phyloP scores from a whole-genome alignment of 257 asterid species.

The Solanum etuberosum region DNA sequence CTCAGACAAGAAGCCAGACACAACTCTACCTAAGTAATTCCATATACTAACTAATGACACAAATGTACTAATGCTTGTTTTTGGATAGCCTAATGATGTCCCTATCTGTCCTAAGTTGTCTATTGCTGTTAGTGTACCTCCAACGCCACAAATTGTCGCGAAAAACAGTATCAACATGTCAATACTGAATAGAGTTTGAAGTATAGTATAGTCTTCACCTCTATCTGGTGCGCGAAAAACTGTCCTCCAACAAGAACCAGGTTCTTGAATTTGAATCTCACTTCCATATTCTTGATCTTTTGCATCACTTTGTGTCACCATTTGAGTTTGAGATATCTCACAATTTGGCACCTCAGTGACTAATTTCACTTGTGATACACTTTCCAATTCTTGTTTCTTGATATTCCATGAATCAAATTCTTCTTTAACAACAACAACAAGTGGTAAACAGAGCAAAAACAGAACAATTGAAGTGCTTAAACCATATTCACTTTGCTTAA shows the following conservation, averaged over 20 bases:
- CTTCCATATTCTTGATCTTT: not conserved
- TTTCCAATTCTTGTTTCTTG: not conserved
- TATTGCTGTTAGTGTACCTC: slow-evolving; percentile 1
- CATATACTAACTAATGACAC: not conserved
- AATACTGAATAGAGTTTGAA: not conserved
- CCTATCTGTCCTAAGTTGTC: slow-evolving; percentile 3
- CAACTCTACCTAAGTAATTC: not conserved
- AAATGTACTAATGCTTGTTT: not conserved
- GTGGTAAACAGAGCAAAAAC: slow-evolving; percentile 18
- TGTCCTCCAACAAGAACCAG: not conserved
- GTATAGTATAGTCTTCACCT: slow-evolving; percentile 3
- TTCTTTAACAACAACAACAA: slow-evolving; percentile 19
- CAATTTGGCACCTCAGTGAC: not conserved
- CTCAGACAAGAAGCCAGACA: not conserved
- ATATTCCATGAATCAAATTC: slow-evolving; percentile 4
- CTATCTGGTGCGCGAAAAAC: not conserved
- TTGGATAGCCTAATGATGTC: not conserved
- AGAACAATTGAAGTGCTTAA: slow-evolving; percentile 15
- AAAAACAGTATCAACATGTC: not conserved
- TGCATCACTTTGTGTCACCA: not conserved
- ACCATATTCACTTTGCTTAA: slow-evolving; percentile 17
- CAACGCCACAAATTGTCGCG: slow-evolving; percentile 1
- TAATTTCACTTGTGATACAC: not conserved
- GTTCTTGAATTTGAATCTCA: not conserved
- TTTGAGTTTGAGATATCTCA: not conserved